Evolutionary conservation across 192 early-diverging fungal species (phyloP).

Genomic region (Coemansia sp.): DNA sequence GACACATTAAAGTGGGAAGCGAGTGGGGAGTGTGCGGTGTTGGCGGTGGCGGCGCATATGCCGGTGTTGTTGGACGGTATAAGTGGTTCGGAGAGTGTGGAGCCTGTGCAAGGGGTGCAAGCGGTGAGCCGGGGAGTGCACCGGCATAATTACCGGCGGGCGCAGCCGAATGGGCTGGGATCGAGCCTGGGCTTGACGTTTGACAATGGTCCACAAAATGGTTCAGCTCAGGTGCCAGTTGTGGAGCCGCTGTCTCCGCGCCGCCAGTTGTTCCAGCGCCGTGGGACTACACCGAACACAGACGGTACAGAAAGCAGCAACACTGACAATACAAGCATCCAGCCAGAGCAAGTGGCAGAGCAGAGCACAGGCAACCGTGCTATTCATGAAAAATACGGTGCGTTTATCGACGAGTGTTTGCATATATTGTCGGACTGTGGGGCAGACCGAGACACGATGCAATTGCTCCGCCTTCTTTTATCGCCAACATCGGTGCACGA

Average conservation of each 20-base stretch:
- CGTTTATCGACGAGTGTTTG: slow-evolving; percentile 26
- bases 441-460: not conserved
- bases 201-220: slow-evolving; percentile 11
- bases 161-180: slow-evolving; percentile 14
- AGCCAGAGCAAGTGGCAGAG: not conserved
- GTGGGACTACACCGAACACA: not conserved
- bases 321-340: not conserved
- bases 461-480: slow-evolving; percentile 17
- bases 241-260: slow-evolving; percentile 19
- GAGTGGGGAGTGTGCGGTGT: slow-evolving; percentile 13
- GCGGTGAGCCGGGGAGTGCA: slow-evolving; percentile 8
- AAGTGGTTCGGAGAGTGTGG: not conserved
- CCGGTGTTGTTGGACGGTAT: slow-evolving; percentile 27
- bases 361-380: not conserved
- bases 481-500: slow-evolving; percentile 7
- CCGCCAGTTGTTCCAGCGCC: slow-evolving; percentile 38
- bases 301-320: slow-evolving; percentile 1
- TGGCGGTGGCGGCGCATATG: slow-evolving; percentile 30
- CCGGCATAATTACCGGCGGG: slow-evolving; percentile 21
- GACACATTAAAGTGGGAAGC: slow-evolving; percentile 20
- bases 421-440: slow-evolving; percentile 4
- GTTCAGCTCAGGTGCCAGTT: not conserved
- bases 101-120: not conserved
- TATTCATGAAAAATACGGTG: slow-evolving; percentile 20
- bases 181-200: slow-evolving; percentile 45